A percentile compares a stretch with the other conserved stretches of the same genome.
These are phyloP conservation scores for Naganishia albida DNA, from an alignment of 1,284 basidiomycete genomes.

Conservation along the genomic window DNA sequence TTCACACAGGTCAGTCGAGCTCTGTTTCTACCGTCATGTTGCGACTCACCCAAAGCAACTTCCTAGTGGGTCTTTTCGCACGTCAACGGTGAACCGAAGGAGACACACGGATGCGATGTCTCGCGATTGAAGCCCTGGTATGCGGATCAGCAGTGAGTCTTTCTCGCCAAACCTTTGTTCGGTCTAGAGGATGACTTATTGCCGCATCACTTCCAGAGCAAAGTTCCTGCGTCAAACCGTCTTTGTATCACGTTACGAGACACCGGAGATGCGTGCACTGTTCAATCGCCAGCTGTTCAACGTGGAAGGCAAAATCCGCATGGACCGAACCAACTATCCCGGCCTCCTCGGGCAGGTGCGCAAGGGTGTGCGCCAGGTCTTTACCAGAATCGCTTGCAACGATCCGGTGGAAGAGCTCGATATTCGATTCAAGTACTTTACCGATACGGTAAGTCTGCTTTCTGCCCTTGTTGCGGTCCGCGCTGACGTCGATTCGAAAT, in stretches of 20 bases:
- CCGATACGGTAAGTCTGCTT: constrained; percentile 66
- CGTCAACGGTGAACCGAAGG: constrained; percentile 85
- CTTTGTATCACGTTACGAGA: constrained; percentile 83
- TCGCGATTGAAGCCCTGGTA: constrained; percentile 97
- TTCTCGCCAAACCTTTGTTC: neutral
- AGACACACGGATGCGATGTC: constrained; percentile 92
- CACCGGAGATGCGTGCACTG: constrained; percentile 78
- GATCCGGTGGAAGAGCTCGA: constrained; percentile 80
- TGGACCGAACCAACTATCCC: constrained; percentile 62
- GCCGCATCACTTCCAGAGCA: constrained; percentile 59
- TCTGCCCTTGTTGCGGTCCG: neutral
- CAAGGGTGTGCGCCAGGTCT: constrained; percentile 76
- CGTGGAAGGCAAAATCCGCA: constrained; percentile 76
- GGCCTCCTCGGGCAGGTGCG: constrained; percentile 68
- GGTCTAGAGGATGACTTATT: neutral
- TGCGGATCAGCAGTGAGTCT: constrained; percentile 80
- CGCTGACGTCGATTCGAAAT: constrained; percentile 6
- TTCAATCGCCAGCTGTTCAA: constrained; percentile 76
- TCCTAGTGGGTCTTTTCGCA: constrained; percentile 77
- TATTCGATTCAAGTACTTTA: constrained; percentile 81
- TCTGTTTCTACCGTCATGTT: neutral
- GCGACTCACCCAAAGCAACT: neutral
- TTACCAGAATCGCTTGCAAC: constrained; percentile 41
- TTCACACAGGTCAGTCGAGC: constrained; percentile 73
- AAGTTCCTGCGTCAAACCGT: constrained; percentile 84